phyloP scores from a whole-genome alignment of 1,284 basidiomycete species.

The Ganoderma lucidum region DNA sequence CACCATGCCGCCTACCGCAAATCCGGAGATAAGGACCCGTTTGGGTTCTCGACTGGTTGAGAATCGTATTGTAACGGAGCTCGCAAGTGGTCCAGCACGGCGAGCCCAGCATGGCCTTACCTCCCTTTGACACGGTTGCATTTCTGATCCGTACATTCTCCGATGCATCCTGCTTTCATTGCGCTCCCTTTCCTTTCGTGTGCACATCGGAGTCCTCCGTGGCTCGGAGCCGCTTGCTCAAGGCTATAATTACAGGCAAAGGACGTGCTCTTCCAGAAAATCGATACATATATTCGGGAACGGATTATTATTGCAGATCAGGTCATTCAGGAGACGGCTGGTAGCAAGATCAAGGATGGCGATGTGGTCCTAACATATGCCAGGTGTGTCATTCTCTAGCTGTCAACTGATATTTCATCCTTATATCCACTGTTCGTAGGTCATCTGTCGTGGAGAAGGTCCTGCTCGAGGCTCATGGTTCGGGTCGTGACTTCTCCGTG shows the following conservation, averaged over 20 bases:
- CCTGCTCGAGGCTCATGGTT: slow-evolving; percentile 80
- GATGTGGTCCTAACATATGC: slow-evolving; percentile 95
- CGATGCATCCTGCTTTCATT: no score
- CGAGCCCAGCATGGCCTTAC: not conserved
- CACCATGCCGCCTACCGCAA: not conserved
- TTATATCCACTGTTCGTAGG: slow-evolving; percentile 50
- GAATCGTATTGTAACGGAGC: not conserved
- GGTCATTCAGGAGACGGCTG: slow-evolving; percentile 90
- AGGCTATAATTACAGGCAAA: slow-evolving; percentile 72
- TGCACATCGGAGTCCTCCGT: not conserved
- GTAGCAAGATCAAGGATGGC: slow-evolving; percentile 93
- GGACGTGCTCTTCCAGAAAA: slow-evolving; percentile 82
- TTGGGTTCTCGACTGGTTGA: not conserved
- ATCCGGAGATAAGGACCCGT: not conserved
- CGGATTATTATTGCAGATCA: slow-evolving; percentile 93
- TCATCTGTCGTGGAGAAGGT: slow-evolving; percentile 96
- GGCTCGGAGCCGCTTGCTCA: not conserved
- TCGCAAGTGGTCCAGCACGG: not conserved
- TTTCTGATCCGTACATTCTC: no score
- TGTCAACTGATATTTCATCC: slow-evolving; percentile 11
- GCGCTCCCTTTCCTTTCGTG: no score
- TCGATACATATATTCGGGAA: slow-evolving; percentile 95
- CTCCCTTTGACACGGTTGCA: no score
- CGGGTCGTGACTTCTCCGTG: slow-evolving; percentile 85
- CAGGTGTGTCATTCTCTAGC: slow-evolving; percentile 56